phyloP scores from a whole-genome alignment of 2,329 filamentous ascomycete genomes.

The Ophiostoma himal-ulmi region DNA sequence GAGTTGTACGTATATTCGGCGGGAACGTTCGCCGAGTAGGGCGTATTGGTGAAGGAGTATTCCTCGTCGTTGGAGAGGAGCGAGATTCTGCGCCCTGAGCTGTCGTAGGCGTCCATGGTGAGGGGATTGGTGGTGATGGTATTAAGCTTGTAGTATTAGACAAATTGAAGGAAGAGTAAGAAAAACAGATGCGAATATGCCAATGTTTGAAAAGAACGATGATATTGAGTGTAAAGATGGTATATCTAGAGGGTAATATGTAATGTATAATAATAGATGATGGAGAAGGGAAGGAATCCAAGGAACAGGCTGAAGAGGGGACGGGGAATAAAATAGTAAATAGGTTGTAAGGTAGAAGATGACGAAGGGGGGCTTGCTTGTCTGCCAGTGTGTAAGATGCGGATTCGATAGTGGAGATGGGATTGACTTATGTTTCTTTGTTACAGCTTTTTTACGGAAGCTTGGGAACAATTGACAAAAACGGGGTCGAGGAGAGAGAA shows the following conservation, averaged over 20 bases:
- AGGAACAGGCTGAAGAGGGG: neutral
- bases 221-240: neutral
- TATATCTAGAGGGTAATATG: neutral
- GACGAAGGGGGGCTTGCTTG: conserved; percentile 1
- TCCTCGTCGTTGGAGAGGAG: conserved; percentile 40
- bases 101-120: conserved; percentile 50
- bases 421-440: conserved; percentile 8
- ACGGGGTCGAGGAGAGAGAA: neutral
- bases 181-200: neutral
- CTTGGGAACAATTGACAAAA: neutral
- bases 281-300: neutral
- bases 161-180: neutral
- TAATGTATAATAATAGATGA: neutral
- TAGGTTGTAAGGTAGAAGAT: conserved; percentile 8
- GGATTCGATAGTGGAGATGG: neutral
- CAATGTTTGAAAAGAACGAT: neutral
- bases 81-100: conserved; percentile 53
- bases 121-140: conserved; percentile 27
- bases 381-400: neutral
- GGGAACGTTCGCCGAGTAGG: neutral
- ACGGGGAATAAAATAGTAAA: neutral
- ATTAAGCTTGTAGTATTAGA: neutral
- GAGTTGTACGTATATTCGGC: neutral
- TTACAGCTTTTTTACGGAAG: neutral
- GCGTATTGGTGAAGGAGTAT: neutral